phyloP scores from a whole-genome alignment of 768 basidiomycete genomes.

The Boletus fagicola region DNA sequence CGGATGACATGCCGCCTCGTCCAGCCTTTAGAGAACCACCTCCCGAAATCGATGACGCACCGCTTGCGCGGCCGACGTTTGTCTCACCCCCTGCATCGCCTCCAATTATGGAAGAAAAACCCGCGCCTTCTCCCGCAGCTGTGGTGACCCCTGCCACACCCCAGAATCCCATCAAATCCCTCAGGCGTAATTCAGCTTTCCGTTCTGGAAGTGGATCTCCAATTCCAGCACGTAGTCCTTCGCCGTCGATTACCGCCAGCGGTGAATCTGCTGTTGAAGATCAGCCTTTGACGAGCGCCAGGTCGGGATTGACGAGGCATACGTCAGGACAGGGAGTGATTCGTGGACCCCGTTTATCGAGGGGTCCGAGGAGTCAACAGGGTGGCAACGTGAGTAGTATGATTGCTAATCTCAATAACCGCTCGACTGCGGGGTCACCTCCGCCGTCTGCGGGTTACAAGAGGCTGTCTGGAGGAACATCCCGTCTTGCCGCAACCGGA shows the following conservation, averaged over 20 bases:
- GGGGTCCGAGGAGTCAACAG: slow-evolving; percentile 44
- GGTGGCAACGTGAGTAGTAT: slow-evolving; percentile 51
- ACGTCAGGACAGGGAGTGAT: slow-evolving; percentile 42
- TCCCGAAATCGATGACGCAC: slow-evolving; percentile 50
- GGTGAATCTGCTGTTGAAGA: slow-evolving; percentile 33
- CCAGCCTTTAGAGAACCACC: slow-evolving; percentile 65
- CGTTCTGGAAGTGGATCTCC: slow-evolving; percentile 37
- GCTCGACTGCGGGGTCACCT: slow-evolving; percentile 38
- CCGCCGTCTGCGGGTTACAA: slow-evolving; percentile 42
- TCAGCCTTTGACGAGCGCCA: slow-evolving; percentile 34
- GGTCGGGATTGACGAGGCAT: slow-evolving; percentile 43
- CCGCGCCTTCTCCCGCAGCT: slow-evolving; percentile 32
- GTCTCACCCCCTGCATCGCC: slow-evolving; percentile 27
- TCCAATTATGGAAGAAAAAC: slow-evolving; percentile 23
- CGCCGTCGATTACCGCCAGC: slow-evolving; percentile 34
- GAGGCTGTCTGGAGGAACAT: slow-evolving; percentile 42
- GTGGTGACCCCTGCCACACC: slow-evolving; percentile 48
- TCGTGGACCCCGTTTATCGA: slow-evolving; percentile 50
- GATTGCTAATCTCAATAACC: slow-evolving; percentile 57
- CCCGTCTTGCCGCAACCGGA: slow-evolving; percentile 13
- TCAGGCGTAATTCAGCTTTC: slow-evolving; percentile 35
- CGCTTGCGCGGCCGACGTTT: slow-evolving; percentile 17
- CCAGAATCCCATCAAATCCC: slow-evolving; percentile 48
- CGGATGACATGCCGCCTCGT: slow-evolving; percentile 31
- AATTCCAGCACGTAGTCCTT: slow-evolving; percentile 40